phyloP scores from a whole-genome alignment of 1,284 basidiomycete species.

The Paramarasmius palmivorus region DNA sequence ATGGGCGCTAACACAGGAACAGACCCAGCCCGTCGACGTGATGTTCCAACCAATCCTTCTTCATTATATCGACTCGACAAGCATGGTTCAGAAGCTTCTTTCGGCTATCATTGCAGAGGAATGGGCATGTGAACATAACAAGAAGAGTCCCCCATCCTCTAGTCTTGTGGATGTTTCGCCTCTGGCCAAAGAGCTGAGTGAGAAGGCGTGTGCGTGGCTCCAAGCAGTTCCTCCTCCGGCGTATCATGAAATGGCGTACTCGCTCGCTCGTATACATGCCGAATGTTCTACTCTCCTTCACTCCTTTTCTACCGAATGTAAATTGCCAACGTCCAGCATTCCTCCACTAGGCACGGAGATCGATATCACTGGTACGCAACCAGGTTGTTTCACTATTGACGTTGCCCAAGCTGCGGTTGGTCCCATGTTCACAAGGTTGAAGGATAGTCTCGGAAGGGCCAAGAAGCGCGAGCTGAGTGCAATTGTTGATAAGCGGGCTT shows the following conservation, averaged over 20 bases:
- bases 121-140: slow-evolving; percentile 73
- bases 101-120: slow-evolving; percentile 87
- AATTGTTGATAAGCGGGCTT: slow-evolving; percentile 78
- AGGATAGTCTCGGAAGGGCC: slow-evolving; percentile 69
- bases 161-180: slow-evolving; percentile 56
- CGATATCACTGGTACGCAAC: slow-evolving; percentile 68
- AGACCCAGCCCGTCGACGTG: slow-evolving; percentile 47
- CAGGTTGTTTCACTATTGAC: slow-evolving; percentile 78
- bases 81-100: slow-evolving; percentile 91
- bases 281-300: slow-evolving; percentile 84
- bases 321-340: slow-evolving; percentile 78
- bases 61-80: slow-evolving; percentile 83
- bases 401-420: slow-evolving; percentile 78
- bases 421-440: slow-evolving; percentile 73
- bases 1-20: slow-evolving; percentile 11
- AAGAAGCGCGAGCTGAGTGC: slow-evolving; percentile 78
- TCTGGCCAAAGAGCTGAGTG: slow-evolving; percentile 67
- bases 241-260: slow-evolving; percentile 91
- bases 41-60: slow-evolving; percentile 72
- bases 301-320: slow-evolving; percentile 84
- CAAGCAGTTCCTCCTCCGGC: slow-evolving; percentile 76
- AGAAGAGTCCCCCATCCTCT: slow-evolving; percentile 25
- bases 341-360: slow-evolving; percentile 80
- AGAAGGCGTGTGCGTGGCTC: slow-evolving; percentile 70
- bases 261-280: slow-evolving; percentile 77